Evolutionary conservation across 768 basidiomycete genomes (phyloP).

Genomic region (Tulasnella sp.): DNA sequence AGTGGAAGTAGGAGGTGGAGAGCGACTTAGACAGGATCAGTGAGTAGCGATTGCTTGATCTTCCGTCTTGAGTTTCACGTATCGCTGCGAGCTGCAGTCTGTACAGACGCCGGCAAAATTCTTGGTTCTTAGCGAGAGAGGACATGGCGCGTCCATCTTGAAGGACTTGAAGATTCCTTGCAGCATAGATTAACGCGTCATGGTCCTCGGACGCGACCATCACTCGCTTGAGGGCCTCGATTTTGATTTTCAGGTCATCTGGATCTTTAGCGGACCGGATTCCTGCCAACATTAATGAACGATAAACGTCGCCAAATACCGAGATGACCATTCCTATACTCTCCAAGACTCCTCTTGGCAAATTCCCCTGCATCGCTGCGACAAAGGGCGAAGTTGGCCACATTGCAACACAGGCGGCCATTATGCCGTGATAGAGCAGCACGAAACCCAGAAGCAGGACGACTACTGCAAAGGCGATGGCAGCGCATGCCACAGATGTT

Average conservation of each 20-base stretch:
- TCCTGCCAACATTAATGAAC: too few relatives aligned
- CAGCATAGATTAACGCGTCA: background rate
- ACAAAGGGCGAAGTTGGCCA: too few relatives aligned
- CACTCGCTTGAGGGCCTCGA: background rate
- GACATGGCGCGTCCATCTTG: background rate
- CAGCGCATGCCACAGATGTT: background rate
- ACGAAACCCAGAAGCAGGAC: too few relatives aligned
- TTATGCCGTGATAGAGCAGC: too few relatives aligned
- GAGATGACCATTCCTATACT: too few relatives aligned
- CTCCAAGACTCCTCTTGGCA: too few relatives aligned
- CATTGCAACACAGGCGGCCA: too few relatives aligned
- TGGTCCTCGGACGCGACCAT: background rate
- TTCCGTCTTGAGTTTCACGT: background rate
- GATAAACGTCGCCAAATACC: background rate
- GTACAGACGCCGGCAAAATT: background rate
- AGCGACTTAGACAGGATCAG: background rate
- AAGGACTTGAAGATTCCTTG: background rate
- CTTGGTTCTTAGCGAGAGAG: background rate
- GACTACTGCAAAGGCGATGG: background rate
- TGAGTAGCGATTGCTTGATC: too few relatives aligned
- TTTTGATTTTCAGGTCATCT: background rate
- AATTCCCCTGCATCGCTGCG: too few relatives aligned
- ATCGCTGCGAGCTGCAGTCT: background rate
- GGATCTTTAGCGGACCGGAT: background rate
- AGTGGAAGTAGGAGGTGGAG: background rate